Percentiles rank a stretch among this genome's conserved stretches.
phyloP scores from a whole-genome alignment of 805 yeast species.

The Kodamaea laetipori region DNA sequence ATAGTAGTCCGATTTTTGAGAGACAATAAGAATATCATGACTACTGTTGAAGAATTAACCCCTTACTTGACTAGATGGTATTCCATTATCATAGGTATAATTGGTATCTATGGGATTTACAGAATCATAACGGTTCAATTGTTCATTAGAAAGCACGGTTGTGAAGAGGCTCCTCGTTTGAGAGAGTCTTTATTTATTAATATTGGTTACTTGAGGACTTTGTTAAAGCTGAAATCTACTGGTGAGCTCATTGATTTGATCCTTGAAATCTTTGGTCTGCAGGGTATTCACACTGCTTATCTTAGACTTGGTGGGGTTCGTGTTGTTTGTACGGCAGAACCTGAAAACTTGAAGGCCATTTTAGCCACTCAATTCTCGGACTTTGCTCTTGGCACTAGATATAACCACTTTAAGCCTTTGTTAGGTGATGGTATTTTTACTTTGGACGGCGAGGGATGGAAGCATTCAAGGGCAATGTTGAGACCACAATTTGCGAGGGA shows the following conservation, averaged over 20 bases:
- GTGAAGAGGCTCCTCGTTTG: constrained; percentile 12
- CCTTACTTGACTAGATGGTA: constrained; percentile 16
- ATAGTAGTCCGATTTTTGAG: neutral
- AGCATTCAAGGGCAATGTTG: constrained; percentile 31
- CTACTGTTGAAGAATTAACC: constrained; percentile 6
- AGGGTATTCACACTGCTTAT: constrained; percentile 9
- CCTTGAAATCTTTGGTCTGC: constrained; percentile 11
- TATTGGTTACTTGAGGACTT: constrained; percentile 14
- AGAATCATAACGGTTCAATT: constrained; percentile 8
- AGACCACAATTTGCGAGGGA: constrained; percentile 32
- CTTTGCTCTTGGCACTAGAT: constrained; percentile 27
- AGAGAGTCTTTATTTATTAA: constrained; percentile 12
- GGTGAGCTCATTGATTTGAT: constrained; percentile 30
- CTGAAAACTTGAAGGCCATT: constrained; percentile 30
- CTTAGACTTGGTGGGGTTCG: constrained; percentile 18
- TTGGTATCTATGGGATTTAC: constrained; percentile 11
- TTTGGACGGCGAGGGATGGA: constrained; percentile 32
- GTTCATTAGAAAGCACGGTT: constrained; percentile 17
- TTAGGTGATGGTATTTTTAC: constrained; percentile 33
- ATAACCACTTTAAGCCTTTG: constrained; percentile 21
- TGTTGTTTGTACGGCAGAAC: constrained; percentile 25
- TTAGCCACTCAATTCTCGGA: constrained; percentile 31
- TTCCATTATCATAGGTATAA: constrained; percentile 14
- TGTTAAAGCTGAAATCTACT: constrained; percentile 21
- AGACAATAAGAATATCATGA: neutral